Conservation (phyloP, 163 green algal species). For the Chloroidium sp. region DNA sequence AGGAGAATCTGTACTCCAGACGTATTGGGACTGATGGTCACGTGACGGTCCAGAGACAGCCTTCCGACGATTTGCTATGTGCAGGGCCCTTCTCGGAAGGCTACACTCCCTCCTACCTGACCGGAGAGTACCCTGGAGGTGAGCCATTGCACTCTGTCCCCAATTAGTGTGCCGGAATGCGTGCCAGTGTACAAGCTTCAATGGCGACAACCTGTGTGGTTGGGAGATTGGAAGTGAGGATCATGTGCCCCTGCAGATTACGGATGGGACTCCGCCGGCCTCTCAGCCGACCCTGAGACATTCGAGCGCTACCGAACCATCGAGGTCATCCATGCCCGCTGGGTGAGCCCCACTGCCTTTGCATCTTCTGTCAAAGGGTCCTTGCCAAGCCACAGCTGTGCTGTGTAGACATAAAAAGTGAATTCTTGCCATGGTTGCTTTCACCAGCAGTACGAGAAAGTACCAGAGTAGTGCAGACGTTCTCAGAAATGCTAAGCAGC, state of each 20-base stretch:
- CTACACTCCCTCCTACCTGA: conserved; percentile 60
- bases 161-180: background rate
- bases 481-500: too few relatives aligned
- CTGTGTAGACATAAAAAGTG: background rate
- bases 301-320: conserved; percentile 41
- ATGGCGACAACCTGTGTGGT: background rate
- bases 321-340: conserved; percentile 49
- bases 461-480: too few relatives aligned
- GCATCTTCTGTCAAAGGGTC: background rate
- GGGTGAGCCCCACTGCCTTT: conserved; percentile 18
- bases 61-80: background rate
- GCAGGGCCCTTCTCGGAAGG: conserved; percentile 51
- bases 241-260: conserved; percentile 57
- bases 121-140: conserved; percentile 70
- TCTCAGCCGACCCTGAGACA: conserved; percentile 79
- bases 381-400: background rate
- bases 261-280: conserved; percentile 86
- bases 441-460: too few relatives aligned
- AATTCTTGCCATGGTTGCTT: background rate
- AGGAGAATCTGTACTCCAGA: too few relatives aligned
- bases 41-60: too few relatives aligned
- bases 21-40: too few relatives aligned
- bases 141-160: background rate
- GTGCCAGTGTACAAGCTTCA: background rate
- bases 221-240: background rate